A percentile compares a stretch with the other conserved stretches of the same genome.
Conservation (phyloP, 306 rosid genomes). For the Malus asiatica region DNA sequence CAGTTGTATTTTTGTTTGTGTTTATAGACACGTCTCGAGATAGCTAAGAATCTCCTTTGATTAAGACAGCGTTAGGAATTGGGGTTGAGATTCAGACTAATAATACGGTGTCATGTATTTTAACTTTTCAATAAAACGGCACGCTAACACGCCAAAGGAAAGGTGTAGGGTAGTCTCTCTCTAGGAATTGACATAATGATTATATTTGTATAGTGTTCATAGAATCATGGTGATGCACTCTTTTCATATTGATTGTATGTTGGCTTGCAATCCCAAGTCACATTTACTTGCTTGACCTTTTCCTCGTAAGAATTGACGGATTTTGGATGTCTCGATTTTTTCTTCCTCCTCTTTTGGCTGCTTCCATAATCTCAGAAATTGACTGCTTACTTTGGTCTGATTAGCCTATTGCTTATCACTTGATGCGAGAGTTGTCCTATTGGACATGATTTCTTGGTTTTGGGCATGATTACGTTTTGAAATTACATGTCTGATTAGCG, state of each 20-base stretch:
- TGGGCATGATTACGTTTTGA: no score
- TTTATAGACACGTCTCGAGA: no score
- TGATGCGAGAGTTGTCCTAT: background rate
- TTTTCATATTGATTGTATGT: background rate
- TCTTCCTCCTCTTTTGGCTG: background rate
- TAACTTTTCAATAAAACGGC: no score
- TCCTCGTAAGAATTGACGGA: background rate
- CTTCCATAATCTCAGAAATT: background rate
- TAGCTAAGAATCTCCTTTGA: background rate
- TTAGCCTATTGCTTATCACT: background rate
- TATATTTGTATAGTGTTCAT: background rate
- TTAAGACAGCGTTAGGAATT: background rate
- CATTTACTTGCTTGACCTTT: background rate
- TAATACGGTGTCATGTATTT: no score
- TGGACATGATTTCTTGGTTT: no score
- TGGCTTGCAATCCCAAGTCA: background rate
- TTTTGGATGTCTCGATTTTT: background rate
- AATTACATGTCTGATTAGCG: no score
- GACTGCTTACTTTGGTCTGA: background rate
- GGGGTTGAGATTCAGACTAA: no score
- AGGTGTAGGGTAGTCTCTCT: background rate
- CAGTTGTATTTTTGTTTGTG: no score
- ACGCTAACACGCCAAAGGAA: no score
- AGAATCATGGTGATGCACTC: constrained; percentile 1
- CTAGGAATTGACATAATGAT: constrained; percentile 24